These are phyloP conservation scores for Mycena sanguinolenta DNA, from an alignment of 768 basidiomycete species.

Conservation along the genomic window DNA sequence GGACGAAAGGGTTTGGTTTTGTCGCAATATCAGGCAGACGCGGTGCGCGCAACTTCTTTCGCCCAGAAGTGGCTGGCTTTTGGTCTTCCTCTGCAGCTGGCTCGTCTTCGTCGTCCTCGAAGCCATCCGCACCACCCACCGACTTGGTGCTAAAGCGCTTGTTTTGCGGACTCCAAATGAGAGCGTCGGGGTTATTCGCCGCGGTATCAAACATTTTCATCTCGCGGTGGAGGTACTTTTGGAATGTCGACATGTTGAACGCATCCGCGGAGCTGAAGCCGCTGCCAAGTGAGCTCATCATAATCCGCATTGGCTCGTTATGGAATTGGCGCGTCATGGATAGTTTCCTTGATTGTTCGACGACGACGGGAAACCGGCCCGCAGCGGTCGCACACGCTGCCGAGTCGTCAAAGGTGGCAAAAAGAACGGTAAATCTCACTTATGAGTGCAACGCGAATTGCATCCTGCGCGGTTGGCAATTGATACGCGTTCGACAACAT, in stretches of 20 bases:
- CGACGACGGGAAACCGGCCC: conserved; percentile 67
- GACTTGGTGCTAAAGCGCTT: conserved; percentile 61
- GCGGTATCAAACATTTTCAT: conserved; percentile 77
- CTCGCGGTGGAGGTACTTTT: conserved; percentile 89
- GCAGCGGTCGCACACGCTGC: conserved; percentile 81
- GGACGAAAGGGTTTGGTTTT: conserved; percentile 77
- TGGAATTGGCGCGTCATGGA: conserved; percentile 86
- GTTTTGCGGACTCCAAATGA: conserved; percentile 72
- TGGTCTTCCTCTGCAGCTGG: conserved; percentile 45
- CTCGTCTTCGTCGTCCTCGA: conserved; percentile 50
- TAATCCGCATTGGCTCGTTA: conserved; percentile 85
- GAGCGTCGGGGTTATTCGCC: conserved; percentile 68
- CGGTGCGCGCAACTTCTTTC: conserved; percentile 12
- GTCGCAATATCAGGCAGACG: conserved; percentile 63
- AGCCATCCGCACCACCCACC: conserved; percentile 53
- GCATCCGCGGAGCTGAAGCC: conserved; percentile 79
- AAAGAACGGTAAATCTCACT: conserved; percentile 60
- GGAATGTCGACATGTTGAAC: conserved; percentile 82
- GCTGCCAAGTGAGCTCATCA: conserved; percentile 79
- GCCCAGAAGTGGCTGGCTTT: conserved; percentile 30
- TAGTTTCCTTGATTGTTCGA: conserved; percentile 84
- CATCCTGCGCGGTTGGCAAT: conserved; percentile 70
- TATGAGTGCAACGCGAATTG: conserved; percentile 82
- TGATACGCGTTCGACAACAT: conserved; percentile 81
- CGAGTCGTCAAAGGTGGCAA: conserved; percentile 6